Conservation (phyloP, 2,329 filamentous ascomycete species). For the Elsinoe australis region DNA sequence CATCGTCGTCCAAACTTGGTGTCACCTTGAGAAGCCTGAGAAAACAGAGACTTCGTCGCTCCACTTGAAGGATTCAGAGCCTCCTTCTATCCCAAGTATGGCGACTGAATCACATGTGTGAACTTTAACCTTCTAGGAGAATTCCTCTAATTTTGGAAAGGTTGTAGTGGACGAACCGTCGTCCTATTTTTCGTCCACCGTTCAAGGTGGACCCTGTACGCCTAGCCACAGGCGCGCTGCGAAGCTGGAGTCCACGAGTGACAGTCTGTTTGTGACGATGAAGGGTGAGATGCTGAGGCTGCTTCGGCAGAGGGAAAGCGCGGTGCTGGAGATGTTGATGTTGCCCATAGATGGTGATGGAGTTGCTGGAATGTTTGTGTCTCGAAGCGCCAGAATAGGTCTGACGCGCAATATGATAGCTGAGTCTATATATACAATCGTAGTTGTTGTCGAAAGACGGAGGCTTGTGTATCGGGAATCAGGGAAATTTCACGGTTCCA, state of each 20-base stretch:
- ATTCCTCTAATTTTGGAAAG: slow-evolving; percentile 20
- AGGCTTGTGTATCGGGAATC: slow-evolving; percentile 2
- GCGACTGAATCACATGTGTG: too few species aligned
- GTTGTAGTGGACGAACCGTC: slow-evolving; percentile 14
- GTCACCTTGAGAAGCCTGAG: too few species aligned
- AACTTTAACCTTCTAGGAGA: too few species aligned
- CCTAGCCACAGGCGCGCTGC: slow-evolving; percentile 42
- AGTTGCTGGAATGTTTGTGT: neutral
- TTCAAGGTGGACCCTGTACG: slow-evolving; percentile 45
- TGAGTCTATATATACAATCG: neutral
- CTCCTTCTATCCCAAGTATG: too few species aligned
- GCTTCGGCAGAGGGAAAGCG: slow-evolving; percentile 27
- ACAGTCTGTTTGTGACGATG: slow-evolving; percentile 31
- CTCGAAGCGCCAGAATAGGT: slow-evolving; percentile 3
- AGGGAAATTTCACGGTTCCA: slow-evolving; percentile 13
- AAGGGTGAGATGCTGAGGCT: slow-evolving; percentile 33
- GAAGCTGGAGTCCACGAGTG: slow-evolving; percentile 40
- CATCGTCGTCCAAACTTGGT: slow-evolving; percentile 23
- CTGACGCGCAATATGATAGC: slow-evolving; percentile 1
- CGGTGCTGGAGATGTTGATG: slow-evolving; percentile 30
- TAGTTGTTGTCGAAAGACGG: neutral
- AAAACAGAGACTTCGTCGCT: slow-evolving; percentile 19
- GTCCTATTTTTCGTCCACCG: slow-evolving; percentile 44
- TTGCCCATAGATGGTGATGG: slow-evolving; percentile 40
- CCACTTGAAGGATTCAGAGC: slow-evolving; percentile 26